A percentile compares a stretch with the other conserved stretches of the same genome.
These are phyloP conservation scores for Aspergillus indologenus DNA, from an alignment of 495 filamentous ascomycete genomes.

Conservation along the genomic window DNA sequence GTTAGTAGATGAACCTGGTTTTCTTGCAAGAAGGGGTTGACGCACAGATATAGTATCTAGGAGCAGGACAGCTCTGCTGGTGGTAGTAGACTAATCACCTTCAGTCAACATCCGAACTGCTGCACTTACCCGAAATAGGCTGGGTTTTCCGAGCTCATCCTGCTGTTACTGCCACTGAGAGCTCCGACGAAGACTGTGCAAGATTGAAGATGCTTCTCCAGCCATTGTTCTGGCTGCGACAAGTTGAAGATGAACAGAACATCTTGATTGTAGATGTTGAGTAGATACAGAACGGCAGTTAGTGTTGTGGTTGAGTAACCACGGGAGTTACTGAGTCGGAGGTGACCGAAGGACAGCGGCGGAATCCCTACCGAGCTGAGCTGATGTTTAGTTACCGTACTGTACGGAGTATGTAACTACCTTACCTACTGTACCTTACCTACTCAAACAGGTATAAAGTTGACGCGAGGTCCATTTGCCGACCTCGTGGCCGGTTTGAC, in stretches of 20 bases:
- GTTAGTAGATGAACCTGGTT: not conserved
- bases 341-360: slow-evolving; percentile 16
- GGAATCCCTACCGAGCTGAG: too few relatives aligned
- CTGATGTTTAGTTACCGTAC: too few relatives aligned
- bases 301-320: too few relatives aligned
- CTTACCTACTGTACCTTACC: too few relatives aligned
- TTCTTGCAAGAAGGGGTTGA: not conserved
- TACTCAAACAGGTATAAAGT: slow-evolving; percentile 11
- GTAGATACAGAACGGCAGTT: not conserved
- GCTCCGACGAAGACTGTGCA: not conserved
- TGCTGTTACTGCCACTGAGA: not conserved
- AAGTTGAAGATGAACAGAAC: too few relatives aligned
- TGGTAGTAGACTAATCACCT: not conserved
- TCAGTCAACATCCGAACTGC: too few relatives aligned
- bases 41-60: not conserved
- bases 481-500: slow-evolving; percentile 21
- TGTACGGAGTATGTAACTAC: too few relatives aligned
- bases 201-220: not conserved
- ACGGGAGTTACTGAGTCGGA: too few relatives aligned
- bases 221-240: too few relatives aligned
- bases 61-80: not conserved
- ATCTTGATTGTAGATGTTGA: too few relatives aligned
- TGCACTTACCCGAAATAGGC: not conserved
- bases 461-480: slow-evolving; percentile 24
- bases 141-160: not conserved